Percentiles rank a stretch among this genome's conserved stretches.
These are phyloP conservation scores for Plasmodium fragile DNA, from an alignment of 169 alveolate species.

Conservation along the genomic window DNA sequence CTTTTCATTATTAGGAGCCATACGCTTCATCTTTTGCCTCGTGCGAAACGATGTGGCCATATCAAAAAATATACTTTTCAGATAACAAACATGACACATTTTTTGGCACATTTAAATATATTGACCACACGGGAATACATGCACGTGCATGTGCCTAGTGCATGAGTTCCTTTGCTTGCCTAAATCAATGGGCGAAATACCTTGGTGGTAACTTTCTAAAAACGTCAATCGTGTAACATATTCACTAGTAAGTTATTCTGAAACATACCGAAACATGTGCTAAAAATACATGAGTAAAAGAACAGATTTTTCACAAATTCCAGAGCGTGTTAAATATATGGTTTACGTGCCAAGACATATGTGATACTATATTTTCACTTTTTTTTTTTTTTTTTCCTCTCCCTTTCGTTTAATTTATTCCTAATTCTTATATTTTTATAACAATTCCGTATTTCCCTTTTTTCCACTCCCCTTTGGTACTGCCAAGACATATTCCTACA, in stretches of 20 bases:
- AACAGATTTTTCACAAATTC: neutral
- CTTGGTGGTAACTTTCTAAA: conserved; percentile 15
- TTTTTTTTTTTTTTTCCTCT: neutral
- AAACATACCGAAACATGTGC: neutral
- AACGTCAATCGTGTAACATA: neutral
- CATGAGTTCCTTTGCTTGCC: neutral
- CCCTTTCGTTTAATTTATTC: neutral
- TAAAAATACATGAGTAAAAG: neutral
- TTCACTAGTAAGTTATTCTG: neutral
- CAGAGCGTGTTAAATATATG: conserved; percentile 12
- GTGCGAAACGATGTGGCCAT: neutral
- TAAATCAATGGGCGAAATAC: neutral
- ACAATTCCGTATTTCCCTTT: conserved; percentile 6
- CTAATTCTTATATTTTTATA: neutral
- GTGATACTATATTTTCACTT: neutral
- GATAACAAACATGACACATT: neutral
- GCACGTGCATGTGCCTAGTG: neutral
- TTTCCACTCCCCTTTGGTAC: neutral
- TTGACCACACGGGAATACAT: neutral
- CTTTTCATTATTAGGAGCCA: neutral
- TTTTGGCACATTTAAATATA: neutral
- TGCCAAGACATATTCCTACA: neutral
- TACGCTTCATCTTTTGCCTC: neutral
- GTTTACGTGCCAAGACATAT: neutral
- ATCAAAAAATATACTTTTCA: neutral